Evolutionary conservation across 352 stramenopile species (phyloP).

Genomic region (Phytopythium mirpurense): DNA sequence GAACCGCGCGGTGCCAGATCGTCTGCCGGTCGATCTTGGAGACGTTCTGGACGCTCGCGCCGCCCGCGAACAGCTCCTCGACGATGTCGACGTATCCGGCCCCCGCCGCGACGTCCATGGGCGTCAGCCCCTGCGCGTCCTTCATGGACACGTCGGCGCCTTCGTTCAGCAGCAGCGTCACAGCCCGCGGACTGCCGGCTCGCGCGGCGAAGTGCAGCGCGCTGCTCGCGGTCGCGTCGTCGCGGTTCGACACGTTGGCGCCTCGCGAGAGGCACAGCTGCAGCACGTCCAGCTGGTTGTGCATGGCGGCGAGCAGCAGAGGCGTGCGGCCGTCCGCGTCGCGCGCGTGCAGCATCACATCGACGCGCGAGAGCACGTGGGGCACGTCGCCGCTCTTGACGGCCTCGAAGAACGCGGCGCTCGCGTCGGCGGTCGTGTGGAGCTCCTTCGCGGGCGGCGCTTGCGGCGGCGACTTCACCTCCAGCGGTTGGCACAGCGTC

Average conservation of each 20-base stretch:
- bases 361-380: background rate
- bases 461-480: background rate
- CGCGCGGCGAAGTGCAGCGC: constrained; percentile 4
- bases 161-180: constrained; percentile 4
- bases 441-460: background rate
- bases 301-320: constrained; percentile 1
- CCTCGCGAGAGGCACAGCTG: constrained; percentile 6
- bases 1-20: constrained; percentile 1
- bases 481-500: background rate
- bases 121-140: background rate
- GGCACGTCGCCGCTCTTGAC: background rate
- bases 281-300: constrained; percentile 2
- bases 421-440: background rate
- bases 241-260: constrained; percentile 1
- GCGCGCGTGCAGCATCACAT: background rate
- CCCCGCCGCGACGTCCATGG: background rate
- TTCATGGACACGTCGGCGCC: constrained; percentile 2
- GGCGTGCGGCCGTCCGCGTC: constrained; percentile 2
- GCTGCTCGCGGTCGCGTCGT: constrained; percentile 3
- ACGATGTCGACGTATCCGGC: constrained; percentile 25
- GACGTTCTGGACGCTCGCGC: constrained; percentile 9
- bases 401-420: constrained; percentile 1
- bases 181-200: background rate
- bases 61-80: constrained; percentile 38
- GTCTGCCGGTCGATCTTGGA: constrained; percentile 5